A percentile compares a stretch with the other conserved stretches of the same genome.
Conservation (phyloP, 495 filamentous ascomycete species). For the Neurospora pannonica region DNA sequence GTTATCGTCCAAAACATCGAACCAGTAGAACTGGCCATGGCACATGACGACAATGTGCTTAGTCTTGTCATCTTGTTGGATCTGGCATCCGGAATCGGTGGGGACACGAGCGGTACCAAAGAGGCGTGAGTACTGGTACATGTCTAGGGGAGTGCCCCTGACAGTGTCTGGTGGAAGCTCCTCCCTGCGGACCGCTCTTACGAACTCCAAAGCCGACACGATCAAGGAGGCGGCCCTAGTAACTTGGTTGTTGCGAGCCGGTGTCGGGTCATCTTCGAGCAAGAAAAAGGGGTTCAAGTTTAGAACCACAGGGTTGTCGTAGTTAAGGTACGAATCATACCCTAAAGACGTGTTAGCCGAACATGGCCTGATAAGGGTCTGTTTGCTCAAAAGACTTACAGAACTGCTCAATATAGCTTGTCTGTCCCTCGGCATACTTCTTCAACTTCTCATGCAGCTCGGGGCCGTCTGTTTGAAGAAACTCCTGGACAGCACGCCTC, state of each 20-base stretch:
- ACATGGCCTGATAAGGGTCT: conserved; percentile 1
- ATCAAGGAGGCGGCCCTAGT: conserved; percentile 89
- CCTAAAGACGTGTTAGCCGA: conserved; percentile 40
- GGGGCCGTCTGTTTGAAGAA: conserved; percentile 74
- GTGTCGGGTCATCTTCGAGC: conserved; percentile 94
- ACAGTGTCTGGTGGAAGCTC: conserved; percentile 87
- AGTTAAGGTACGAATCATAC: conserved; percentile 98
- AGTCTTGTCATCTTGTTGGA: conserved; percentile 80
- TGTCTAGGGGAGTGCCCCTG: conserved; percentile 74
- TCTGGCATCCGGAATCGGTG: conserved; percentile 90
- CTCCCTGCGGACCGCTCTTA: conserved; percentile 84
- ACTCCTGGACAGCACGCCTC: conserved; percentile 70
- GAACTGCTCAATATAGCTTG: conserved; percentile 98
- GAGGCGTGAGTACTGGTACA: conserved; percentile 95
- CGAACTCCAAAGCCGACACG: conserved; percentile 83
- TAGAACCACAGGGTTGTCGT: conserved; percentile 92
- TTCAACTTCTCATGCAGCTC: conserved; percentile 81
- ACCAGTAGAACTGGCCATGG: conserved; percentile 98
- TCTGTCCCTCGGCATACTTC: conserved; percentile 85
- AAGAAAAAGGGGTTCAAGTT: conserved; percentile 98
- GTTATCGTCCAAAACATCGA: conserved; percentile 91
- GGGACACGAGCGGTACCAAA: conserved; percentile 94
- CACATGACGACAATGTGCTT: conserved; percentile 93
- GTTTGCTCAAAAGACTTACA: conserved; percentile 50
- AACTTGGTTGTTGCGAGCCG: conserved; percentile 90